A percentile compares a stretch with the other conserved stretches of the same genome.
phyloP scores from a whole-genome alignment of 352 stramenopile species.

The Aphanomyces stellatus region DNA sequence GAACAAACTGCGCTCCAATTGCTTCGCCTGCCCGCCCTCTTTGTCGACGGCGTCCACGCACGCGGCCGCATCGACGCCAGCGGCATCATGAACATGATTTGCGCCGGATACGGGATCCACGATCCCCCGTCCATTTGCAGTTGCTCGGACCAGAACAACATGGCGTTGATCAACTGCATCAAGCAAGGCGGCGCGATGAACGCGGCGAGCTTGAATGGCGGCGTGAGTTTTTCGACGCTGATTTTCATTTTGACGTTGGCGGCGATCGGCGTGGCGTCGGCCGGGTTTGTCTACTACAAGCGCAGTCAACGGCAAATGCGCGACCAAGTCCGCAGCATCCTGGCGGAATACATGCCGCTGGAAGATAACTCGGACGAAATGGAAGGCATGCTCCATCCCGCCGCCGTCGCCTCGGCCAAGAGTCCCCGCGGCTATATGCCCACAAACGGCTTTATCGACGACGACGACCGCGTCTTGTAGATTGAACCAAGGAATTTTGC shows the following conservation, averaged over 20 bases:
- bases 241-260: constrained; percentile 80
- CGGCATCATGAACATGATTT: constrained; percentile 82
- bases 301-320: constrained; percentile 91
- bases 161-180: constrained; percentile 53
- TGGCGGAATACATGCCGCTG: constrained; percentile 96
- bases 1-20: constrained; percentile 87
- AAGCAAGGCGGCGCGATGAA: constrained; percentile 63
- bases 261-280: constrained; percentile 51
- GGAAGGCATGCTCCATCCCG: constrained; percentile 64
- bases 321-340: constrained; percentile 91
- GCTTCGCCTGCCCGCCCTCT: constrained; percentile 87
- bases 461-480: constrained; percentile 24
- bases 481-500: no score
- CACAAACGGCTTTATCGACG: constrained; percentile 73
- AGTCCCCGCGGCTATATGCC: constrained; percentile 81
- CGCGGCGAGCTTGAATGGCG: constrained; percentile 40
- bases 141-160: constrained; percentile 57
- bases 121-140: constrained; percentile 70
- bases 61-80: constrained; percentile 84
- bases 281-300: constrained; percentile 87
- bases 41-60: constrained; percentile 92
- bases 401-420: constrained; percentile 58
- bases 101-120: constrained; percentile 69
- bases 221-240: constrained; percentile 78
- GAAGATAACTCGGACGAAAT: constrained; percentile 75